These are phyloP conservation scores for Tolypocladium cylindrosporum DNA, from an alignment of 2,329 filamentous ascomycete genomes.

Conservation along the genomic window DNA sequence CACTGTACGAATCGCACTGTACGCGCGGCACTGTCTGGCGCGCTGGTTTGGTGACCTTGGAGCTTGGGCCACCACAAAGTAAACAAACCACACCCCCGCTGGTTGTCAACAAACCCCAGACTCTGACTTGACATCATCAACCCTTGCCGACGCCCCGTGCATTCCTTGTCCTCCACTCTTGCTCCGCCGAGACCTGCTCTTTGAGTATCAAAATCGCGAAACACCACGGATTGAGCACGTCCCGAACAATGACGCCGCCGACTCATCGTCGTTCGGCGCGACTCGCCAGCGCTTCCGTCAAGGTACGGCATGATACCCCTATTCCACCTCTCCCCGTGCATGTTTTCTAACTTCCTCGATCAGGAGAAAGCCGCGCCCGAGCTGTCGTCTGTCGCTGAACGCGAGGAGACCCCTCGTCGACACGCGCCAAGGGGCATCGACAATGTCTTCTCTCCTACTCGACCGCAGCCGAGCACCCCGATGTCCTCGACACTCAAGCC, in stretches of 20 bases:
- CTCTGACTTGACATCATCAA: conserved; percentile 8
- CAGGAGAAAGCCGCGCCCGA: conserved; percentile 21
- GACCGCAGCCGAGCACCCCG: conserved; percentile 43
- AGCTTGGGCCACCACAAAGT: conserved; percentile 7
- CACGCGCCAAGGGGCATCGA: conserved; percentile 15
- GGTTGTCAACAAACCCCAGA: conserved; percentile 10
- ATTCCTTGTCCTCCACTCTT: conserved; percentile 7
- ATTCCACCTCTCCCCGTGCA: neutral
- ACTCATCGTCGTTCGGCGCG: conserved; percentile 35
- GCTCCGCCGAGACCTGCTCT: conserved; percentile 6
- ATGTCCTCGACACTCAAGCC: conserved; percentile 59
- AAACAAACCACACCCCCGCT: conserved; percentile 14
- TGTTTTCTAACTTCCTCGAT: conserved; percentile 3
- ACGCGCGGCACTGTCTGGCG: neutral
- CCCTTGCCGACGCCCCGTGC: conserved; percentile 1
- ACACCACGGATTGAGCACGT: neutral
- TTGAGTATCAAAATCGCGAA: neutral
- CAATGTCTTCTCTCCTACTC: conserved; percentile 23
- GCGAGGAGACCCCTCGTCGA: conserved; percentile 25
- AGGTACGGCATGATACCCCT: conserved; percentile 20
- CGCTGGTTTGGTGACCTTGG: neutral
- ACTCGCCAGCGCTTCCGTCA: conserved; percentile 24
- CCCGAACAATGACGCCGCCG: conserved; percentile 17
- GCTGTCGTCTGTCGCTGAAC: conserved; percentile 34
- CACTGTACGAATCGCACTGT: neutral